A percentile compares a stretch with the other conserved stretches of the same genome.
Conservation (phyloP, 306 rosid species). For the Arachis hypogaea region DNA sequence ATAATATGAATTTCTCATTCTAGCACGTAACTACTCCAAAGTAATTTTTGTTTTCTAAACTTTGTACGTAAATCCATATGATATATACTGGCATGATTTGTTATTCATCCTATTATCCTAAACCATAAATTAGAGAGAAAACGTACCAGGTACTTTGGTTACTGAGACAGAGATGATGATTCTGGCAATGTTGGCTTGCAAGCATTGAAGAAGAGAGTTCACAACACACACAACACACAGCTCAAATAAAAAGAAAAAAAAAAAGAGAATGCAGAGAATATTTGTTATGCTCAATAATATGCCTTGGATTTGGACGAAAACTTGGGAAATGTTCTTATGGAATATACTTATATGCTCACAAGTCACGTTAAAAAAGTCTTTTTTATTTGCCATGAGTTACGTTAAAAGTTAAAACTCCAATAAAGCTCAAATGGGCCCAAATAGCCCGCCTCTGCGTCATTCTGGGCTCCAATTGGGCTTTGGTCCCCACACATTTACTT, state of each 20-base stretch:
- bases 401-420: background rate
- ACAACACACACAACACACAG: background rate
- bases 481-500: too few species aligned
- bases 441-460: background rate
- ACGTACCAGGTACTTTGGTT: slow-evolving; percentile 39
- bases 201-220: slow-evolving; percentile 4
- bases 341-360: slow-evolving; percentile 30
- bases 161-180: slow-evolving; percentile 3
- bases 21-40: background rate
- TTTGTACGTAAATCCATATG: background rate
- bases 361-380: background rate
- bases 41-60: too few species aligned
- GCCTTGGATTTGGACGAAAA: background rate
- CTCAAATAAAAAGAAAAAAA: background rate
- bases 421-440: background rate
- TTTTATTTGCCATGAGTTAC: too few species aligned
- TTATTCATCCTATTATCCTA: too few species aligned
- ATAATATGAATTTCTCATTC: background rate
- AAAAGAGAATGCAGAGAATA: slow-evolving; percentile 6
- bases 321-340: slow-evolving; percentile 30
- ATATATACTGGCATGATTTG: background rate
- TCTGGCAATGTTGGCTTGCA: background rate
- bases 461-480: too few species aligned
- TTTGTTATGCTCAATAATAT: slow-evolving; percentile 30
- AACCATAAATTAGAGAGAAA: slow-evolving; percentile 20